phyloP scores from a whole-genome alignment of 2,329 filamentous ascomycete species.

The Aphanocladium album region DNA sequence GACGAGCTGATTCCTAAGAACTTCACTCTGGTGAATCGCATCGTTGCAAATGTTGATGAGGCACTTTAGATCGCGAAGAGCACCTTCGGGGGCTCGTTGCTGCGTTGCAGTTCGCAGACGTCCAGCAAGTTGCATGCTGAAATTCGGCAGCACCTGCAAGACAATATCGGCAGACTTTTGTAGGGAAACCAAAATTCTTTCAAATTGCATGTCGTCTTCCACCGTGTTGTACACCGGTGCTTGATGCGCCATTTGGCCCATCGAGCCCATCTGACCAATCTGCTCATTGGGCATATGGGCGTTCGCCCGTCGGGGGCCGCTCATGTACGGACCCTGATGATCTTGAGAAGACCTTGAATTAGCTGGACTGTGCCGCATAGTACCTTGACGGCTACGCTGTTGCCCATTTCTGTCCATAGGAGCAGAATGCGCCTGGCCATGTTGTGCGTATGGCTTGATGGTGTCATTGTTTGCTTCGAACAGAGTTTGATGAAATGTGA shows the following conservation, averaged over 20 bases:
- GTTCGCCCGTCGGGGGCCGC: slow-evolving; percentile 37
- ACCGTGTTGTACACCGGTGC: slow-evolving; percentile 19
- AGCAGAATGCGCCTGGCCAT: slow-evolving; percentile 38
- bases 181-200: slow-evolving; percentile 73
- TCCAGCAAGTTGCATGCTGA: slow-evolving; percentile 60
- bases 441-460: slow-evolving; percentile 40
- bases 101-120: slow-evolving; percentile 60
- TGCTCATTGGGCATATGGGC: slow-evolving; percentile 5
- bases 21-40: slow-evolving; percentile 68
- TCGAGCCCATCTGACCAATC: background rate
- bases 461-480: slow-evolving; percentile 37
- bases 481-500: slow-evolving; percentile 14
- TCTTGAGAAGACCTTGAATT: slow-evolving; percentile 35
- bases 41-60: slow-evolving; percentile 67
- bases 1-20: slow-evolving; percentile 67
- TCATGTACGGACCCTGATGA: slow-evolving; percentile 45
- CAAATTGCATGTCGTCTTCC: slow-evolving; percentile 77
- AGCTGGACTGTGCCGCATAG: slow-evolving; percentile 43
- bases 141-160: slow-evolving; percentile 63
- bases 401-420: slow-evolving; percentile 9
- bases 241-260: background rate
- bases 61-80: slow-evolving; percentile 61
- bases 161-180: slow-evolving; percentile 69
- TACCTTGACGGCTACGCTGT: slow-evolving; percentile 30
- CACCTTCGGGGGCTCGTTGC: slow-evolving; percentile 52